Base-by-base conservation (phyloP, 768 basidiomycete genomes). In the Tricholoma saponaceum region DNA sequence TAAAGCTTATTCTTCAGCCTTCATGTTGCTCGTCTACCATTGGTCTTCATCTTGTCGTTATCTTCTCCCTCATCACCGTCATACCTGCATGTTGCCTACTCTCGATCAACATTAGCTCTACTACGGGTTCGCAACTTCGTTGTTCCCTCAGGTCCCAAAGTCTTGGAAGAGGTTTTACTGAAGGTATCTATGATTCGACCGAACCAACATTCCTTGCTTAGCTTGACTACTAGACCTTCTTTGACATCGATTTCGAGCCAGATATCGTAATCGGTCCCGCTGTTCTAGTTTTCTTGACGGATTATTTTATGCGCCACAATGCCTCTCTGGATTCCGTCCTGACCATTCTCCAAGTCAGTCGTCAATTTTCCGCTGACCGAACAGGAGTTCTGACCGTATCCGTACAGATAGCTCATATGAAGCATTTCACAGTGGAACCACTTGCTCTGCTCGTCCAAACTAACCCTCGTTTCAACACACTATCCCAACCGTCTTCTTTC, bases 371-470 rank as follows among this genome's bases (percentile, higher is more conserved):
- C 35, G 14, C 13, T 7, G 6, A 28, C 2, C 30, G 14, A 28
- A 9, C 22, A n/a, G 6, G 3, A 7, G n/a, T n/a, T 50, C 53
- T 22, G 58, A 43, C 16, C 3, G 8, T 53, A 6, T 14, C 4
- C 39, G 2, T 23, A 43, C 60, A 91, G 87, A 72, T 91, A 2
- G 75, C 76, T 0, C 76, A 90, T 64, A 68, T 91, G 67, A 87
- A 87, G 59, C 90, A 92, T 67, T 90, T 89, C 61, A 77, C 69
- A 30, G 56, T 78, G 25, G 82, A 89, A 23, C 83, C 85, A 0
- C 68, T 89, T 13, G 75, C 80, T 3, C 51, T 78, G 7, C 70
- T 86, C 14, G 66, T 73, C 6, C 67, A 68, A 22, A 60, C 71
- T 44, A 72, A 71, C 1, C 70, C 70, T 50, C 46, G 62, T 23